Base-by-base conservation (phyloP, 2,329 filamentous ascomycete genomes). In the Talaromyces sp. region DNA sequence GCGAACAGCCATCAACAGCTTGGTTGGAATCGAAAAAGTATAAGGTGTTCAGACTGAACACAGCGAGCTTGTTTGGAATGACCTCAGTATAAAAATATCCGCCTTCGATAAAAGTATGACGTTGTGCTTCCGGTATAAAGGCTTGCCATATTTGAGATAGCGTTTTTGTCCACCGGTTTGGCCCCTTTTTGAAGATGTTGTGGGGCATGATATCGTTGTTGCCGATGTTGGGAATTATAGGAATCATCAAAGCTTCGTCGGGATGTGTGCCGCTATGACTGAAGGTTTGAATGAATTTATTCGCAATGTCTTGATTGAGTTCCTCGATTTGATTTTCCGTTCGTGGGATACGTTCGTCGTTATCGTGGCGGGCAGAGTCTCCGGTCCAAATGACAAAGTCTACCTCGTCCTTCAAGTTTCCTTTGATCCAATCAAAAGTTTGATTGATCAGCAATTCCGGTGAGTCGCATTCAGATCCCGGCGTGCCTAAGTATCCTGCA, bases 171-270 rank as follows among this genome's bases (percentile, higher is more conserved):
- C 94, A 97, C 68, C 85, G 85, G 72, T 97, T 97, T 16, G 95
- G 95, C 0, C 94, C 95, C 0, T 87, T 83, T 48, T 87, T 82
- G 75, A 99, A 88, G 73, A 98, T 96, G 73, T 99, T 99, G 80
- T 99, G 95, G 1, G 95, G 95, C 66, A 97, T 87, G 65, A 99
- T 93, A 73, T 99, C 95, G 78, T 99, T 99, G 81, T 99, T 99
- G 67, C 95, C 95, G 70, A 97, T 89, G 0, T 89, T 97, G 0
- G 95, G 93, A 22, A 99, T 84, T 35, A 98, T 87, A 3, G 95
- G 94, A 3, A 98, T 85, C 13, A 83, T 77, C 65, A 93, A 84
- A 65, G 87, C 85, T 62, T 85, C 81, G 43, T 77, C 75, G 62
- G 82, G 75, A 65, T 82, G 74, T 68, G 85, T 81, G 48, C 84